phyloP scores from a whole-genome alignment of 1,139 yeast species.

The Candida sojae region DNA sequence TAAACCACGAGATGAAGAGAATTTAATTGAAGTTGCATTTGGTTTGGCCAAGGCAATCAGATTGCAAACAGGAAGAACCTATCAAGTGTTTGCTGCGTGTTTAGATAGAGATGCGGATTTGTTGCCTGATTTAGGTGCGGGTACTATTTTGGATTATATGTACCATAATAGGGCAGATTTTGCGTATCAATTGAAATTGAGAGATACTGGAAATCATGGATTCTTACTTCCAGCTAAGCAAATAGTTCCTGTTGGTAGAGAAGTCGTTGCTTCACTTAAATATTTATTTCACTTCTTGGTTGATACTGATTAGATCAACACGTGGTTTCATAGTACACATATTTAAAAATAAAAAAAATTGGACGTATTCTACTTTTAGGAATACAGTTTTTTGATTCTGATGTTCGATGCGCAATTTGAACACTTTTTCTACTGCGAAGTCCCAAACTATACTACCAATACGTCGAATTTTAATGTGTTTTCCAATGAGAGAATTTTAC shows the following conservation, averaged over 20 bases:
- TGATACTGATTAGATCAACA: background rate
- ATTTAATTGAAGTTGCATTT: constrained; percentile 76
- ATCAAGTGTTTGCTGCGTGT: constrained; percentile 76
- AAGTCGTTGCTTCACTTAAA: constrained; percentile 66
- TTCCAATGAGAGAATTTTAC: no score
- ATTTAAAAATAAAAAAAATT: no score
- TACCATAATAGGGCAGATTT: constrained; percentile 78
- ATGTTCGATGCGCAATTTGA: no score
- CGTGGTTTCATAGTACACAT: no score
- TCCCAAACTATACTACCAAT: no score
- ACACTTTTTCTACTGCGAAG: no score
- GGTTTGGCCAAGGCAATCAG: constrained; percentile 78
- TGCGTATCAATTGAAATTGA: constrained; percentile 80
- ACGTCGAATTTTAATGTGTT: no score
- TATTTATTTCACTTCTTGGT: constrained; percentile 41
- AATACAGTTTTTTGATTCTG: no score
- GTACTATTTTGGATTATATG: constrained; percentile 82
- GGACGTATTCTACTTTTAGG: no score
- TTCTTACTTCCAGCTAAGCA: constrained; percentile 72
- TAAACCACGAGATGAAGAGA: constrained; percentile 77
- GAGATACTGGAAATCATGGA: constrained; percentile 86
- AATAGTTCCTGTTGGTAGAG: constrained; percentile 77
- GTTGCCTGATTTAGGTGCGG: constrained; percentile 75
- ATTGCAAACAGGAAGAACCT: constrained; percentile 58
- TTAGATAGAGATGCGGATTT: constrained; percentile 72